phyloP scores from a whole-genome alignment of 306 rosid genomes.

The Vigna mungo region DNA sequence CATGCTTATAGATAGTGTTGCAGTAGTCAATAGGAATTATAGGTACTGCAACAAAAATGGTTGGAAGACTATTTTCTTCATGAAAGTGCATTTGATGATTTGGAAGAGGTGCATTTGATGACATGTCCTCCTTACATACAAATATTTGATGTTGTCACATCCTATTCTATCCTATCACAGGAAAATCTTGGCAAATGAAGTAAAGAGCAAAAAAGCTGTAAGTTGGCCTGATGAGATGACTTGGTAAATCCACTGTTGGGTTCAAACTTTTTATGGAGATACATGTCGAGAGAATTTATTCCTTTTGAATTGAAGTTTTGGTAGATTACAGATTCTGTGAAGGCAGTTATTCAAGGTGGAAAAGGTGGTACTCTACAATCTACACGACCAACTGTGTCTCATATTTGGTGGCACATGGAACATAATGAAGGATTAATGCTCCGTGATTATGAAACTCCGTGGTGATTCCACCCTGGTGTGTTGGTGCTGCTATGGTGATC shows the following conservation, averaged over 20 bases:
- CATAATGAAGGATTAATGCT: slow-evolving; percentile 7
- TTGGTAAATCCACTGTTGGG: background rate
- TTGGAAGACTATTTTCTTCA: slow-evolving; percentile 23
- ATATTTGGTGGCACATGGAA: slow-evolving; percentile 29
- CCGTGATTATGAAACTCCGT: slow-evolving; percentile 20
- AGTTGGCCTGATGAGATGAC: slow-evolving; percentile 20
- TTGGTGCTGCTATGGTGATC: slow-evolving; percentile 17
- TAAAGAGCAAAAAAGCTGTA: background rate
- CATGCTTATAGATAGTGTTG: slow-evolving; percentile 34
- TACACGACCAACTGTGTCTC: slow-evolving; percentile 13
- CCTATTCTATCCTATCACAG: background rate
- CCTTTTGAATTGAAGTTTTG: slow-evolving; percentile 21
- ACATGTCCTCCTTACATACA: background rate
- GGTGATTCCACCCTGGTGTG: slow-evolving; percentile 26
- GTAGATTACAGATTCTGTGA: slow-evolving; percentile 17
- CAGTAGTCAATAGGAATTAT: background rate
- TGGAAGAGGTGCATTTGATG: slow-evolving; percentile 9
- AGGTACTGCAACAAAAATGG: slow-evolving; percentile 6
- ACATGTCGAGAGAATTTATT: slow-evolving; percentile 12
- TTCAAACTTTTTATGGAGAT: slow-evolving; percentile 20
- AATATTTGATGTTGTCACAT: background rate
- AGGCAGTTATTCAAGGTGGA: slow-evolving; percentile 30
- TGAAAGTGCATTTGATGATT: background rate
- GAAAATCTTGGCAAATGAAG: slow-evolving; percentile 25
- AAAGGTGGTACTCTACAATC: slow-evolving; percentile 12